Percentiles rank a stretch among this genome's conserved stretches.
Conservation (phyloP, 305 asterid species). For the Fraxinus xanthoxyloides region DNA sequence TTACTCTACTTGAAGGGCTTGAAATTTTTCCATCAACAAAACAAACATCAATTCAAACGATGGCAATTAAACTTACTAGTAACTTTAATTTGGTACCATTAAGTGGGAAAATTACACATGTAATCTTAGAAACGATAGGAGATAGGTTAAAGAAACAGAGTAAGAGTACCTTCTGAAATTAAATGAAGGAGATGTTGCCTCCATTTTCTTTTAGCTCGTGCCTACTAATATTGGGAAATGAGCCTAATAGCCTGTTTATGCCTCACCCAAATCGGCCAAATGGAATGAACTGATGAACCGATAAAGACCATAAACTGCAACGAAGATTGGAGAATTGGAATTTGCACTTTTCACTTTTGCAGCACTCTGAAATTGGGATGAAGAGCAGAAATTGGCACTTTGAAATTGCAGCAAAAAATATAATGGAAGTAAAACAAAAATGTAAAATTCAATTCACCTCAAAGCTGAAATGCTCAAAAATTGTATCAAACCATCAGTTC, state of each 20-base stretch:
- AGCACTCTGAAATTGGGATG: neutral
- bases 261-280: neutral
- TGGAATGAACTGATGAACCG: neutral
- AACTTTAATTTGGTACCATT: neutral
- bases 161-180: constrained; percentile 41
- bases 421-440: neutral
- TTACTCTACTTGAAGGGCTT: constrained; percentile 34
- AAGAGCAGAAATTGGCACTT: neutral
- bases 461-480: neutral
- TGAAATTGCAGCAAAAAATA: neutral
- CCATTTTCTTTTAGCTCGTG: constrained; percentile 39
- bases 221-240: neutral
- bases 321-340: neutral
- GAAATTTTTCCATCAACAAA: constrained; percentile 8
- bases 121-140: neutral
- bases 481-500: neutral
- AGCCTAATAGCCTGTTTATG: neutral
- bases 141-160: neutral
- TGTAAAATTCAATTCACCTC: neutral
- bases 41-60: constrained; percentile 1
- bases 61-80: neutral
- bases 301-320: neutral
- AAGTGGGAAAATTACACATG: neutral
- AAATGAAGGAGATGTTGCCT: constrained; percentile 48
- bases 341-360: neutral